A percentile compares a stretch with the other conserved stretches of the same genome.
phyloP scores from a whole-genome alignment of 306 rosid genomes.

The Pyrus betulifolia region DNA sequence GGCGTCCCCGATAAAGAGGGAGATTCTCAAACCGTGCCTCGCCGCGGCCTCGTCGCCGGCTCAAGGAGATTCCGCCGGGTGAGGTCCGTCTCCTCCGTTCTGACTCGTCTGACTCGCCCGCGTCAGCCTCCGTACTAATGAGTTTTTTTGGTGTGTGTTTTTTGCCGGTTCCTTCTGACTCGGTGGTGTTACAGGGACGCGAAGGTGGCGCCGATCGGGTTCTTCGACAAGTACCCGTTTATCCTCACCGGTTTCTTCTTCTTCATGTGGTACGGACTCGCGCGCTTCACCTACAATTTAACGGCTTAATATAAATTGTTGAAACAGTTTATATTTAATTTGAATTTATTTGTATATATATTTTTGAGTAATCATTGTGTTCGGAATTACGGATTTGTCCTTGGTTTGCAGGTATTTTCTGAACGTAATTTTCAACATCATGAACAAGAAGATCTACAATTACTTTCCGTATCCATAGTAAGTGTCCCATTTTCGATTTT shows the following conservation, averaged over 20 bases:
- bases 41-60: conserved; percentile 73
- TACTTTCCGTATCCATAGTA: conserved; percentile 56
- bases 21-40: conserved; percentile 41
- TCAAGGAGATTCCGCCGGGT: conserved; percentile 97
- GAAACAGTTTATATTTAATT: background rate
- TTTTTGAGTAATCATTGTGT: background rate
- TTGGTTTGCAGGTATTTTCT: conserved; percentile 35
- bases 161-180: conserved; percentile 12
- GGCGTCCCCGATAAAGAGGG: conserved; percentile 36
- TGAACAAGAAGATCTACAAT: conserved; percentile 50
- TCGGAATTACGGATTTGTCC: background rate
- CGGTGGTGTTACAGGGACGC: conserved; percentile 42
- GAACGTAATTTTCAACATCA: conserved; percentile 52
- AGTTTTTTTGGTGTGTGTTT: background rate
- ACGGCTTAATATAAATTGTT: background rate
- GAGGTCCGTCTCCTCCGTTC: conserved; percentile 98
- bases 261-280: conserved; percentile 41
- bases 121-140: conserved; percentile 28
- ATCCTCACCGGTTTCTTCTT: conserved; percentile 49
- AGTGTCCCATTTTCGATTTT: background rate
- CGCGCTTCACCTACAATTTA: background rate
- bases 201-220: conserved; percentile 64
- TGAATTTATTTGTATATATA: background rate
- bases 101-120: conserved; percentile 31
- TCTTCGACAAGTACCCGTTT: conserved; percentile 34